Evolutionary conservation across 352 stramenopile species (phyloP), one percentile per base, ranked within the genome.

Genomic region (Phytophthora ohioensis): DNA sequence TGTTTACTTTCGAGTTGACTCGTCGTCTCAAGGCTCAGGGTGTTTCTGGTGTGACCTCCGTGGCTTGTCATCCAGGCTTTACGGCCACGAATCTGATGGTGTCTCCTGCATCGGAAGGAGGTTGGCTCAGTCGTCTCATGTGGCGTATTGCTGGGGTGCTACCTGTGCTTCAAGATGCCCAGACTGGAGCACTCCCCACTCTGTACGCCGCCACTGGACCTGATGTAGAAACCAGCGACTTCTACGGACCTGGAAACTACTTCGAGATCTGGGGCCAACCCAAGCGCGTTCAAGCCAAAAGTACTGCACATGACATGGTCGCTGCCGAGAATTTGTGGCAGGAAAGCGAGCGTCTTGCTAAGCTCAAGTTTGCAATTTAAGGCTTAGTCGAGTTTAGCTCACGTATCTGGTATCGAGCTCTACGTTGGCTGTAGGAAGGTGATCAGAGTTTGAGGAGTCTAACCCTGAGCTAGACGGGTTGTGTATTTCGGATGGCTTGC

Each of bases 1-100:
- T 92, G 4, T 90, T 90, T 61, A 82, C 81, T 8, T 52, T 67
- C 2, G 77, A 90, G 59, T 73, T 88, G 13, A 21, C 76, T 8
- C 74, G 78, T 3, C 78, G 80, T 9, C 27, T 88, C 2, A 42
- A 69, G 2, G 59, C 53, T 1, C 32, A 57, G 1, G 62, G 64
- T 9, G 48, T 80, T 27, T 21, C 27, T 13, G 60, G 55, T 1
- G 78, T 88, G 21, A 66, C 47, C 1, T 54, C 65, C 1, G 68
- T 79, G 10, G 73, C 67, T 1, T 68, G 47, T 5, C 82, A 91
- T 42, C 84, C 82, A 1, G 82, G 84, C 3, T 54, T 84, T 12
- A 67, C 66, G 7, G 21, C 54, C 11, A 74, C 72, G 5, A 74
- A 73, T 30, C 47, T 79, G n/a, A 51, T 61, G 34, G 30, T 4